Conservation (phyloP, 2,329 filamentous ascomycete genomes). For the Clonostachys chloroleuca region DNA sequence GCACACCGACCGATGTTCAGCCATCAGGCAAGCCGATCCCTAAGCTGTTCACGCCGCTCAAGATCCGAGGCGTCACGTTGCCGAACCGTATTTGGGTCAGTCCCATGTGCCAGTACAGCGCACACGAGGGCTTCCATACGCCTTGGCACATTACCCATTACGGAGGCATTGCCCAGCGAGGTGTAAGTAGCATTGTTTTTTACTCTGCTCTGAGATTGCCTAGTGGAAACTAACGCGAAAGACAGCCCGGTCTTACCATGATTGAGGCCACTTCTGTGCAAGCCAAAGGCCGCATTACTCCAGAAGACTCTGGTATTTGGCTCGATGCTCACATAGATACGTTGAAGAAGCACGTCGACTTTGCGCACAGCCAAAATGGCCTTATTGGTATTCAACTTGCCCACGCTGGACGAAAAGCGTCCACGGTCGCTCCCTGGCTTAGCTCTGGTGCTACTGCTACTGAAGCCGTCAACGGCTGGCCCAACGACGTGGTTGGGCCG, state of each 20-base stretch:
- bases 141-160: constrained; percentile 71
- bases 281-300: constrained; percentile 68
- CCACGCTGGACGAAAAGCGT: constrained; percentile 66
- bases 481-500: constrained; percentile 42
- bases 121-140: constrained; percentile 54
- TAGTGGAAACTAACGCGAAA: background rate
- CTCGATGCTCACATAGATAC: constrained; percentile 63
- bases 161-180: constrained; percentile 67
- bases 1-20: constrained; percentile 35
- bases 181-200: constrained; percentile 27
- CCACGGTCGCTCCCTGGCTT: constrained; percentile 58
- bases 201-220: constrained; percentile 9
- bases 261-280: constrained; percentile 67
- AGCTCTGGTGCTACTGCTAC: constrained; percentile 47
- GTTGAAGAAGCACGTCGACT: constrained; percentile 55
- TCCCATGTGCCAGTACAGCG: constrained; percentile 42
- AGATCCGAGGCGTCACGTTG: constrained; percentile 36
- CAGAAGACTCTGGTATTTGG: constrained; percentile 66
- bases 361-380: constrained; percentile 48
- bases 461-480: constrained; percentile 46
- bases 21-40: constrained; percentile 43
- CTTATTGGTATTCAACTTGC: constrained; percentile 69
- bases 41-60: constrained; percentile 42
- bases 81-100: constrained; percentile 40
- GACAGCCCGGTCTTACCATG: constrained; percentile 53